Conservation (phyloP, 2,329 filamentous ascomycete species). For the Neoscytalidium dimidiatum region DNA sequence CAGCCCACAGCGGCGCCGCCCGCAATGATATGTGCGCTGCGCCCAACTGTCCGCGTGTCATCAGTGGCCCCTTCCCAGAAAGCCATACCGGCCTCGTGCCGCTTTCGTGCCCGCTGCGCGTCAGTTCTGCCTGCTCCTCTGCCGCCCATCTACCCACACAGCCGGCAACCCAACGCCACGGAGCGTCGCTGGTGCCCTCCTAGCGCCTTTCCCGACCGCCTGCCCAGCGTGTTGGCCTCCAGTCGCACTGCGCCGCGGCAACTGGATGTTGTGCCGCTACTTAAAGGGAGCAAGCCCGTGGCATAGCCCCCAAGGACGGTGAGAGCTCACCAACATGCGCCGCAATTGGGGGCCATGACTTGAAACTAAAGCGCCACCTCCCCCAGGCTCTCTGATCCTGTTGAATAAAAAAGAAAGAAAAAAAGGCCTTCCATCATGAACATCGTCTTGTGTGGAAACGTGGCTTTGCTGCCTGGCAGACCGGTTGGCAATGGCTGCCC, state of each 20-base stretch:
- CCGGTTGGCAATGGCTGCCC: not conserved
- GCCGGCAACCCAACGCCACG: not conserved
- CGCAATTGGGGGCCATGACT: not conserved
- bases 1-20: not conserved
- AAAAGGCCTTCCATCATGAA: not conserved
- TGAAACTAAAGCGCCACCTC: not conserved
- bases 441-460: not conserved
- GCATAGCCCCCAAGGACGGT: constrained; percentile 11
- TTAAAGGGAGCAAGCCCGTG: not conserved
- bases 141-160: not conserved
- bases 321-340: not conserved
- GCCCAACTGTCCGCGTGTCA: not conserved
- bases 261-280: not conserved
- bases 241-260: not conserved
- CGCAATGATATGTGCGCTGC: not conserved
- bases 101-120: not conserved
- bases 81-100: constrained; percentile 2
- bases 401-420: not conserved
- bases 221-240: not conserved
- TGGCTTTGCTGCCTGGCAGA: constrained; percentile 11
- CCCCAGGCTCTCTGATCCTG: not conserved
- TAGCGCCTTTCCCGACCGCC: not conserved
- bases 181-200: not conserved
- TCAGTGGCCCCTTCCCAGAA: not conserved
- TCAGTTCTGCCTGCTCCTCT: not conserved